Base-by-base conservation (phyloP, 176 grass and related monocot genomes). In the Avena sativa region DNA sequence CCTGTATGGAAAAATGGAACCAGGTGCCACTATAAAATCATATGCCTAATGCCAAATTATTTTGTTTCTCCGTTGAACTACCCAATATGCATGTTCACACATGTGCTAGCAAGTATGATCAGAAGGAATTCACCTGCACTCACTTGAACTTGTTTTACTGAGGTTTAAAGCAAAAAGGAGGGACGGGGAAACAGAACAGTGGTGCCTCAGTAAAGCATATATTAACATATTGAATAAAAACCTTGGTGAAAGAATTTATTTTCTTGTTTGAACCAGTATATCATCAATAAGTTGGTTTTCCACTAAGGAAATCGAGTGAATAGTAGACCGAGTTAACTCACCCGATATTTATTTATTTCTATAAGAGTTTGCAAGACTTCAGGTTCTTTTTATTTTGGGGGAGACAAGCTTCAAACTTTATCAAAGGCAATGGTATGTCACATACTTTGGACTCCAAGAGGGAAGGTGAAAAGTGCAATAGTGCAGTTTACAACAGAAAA, bases 101-200 rank as follows among this genome's bases (percentile, higher is more conserved):
- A 88, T 69, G 23, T 56, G 36, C 38, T 60, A 85, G 36, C 59
- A 85, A 30, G 57, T 56, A 84, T 89, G 20, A 56, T 64, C 64
- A 64, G 14, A 79, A 84, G 60, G 19, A 79, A 84, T 71, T 14
- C 57, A 68, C 28, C 11, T 19, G 14, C 69, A 19, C 15, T 55
- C 52, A 14, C 52, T 55, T 55, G 52, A 55, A 14, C 52, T 55
- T 17, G 14, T 55, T 55, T 55, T 17, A 55, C 9, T 48, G 46
- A 8, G 46, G 46, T 48, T 48, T 48, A 48, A 79, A 84, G 28
- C 40, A 84, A 38, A 73, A 69, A 71, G 14, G 28, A n/a, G 47
- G 50, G 19, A 14, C 10, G 21, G 21, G 20, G 58, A 15, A 84
- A 80, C 12, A 80, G 9, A 73, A 70, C 19, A 79, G 9, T 20